Percentiles rank a stretch among this genome's conserved stretches.
Evolutionary conservation across 495 filamentous ascomycete species (phyloP).

Genomic region (Talaromyces stipitatus): DNA sequence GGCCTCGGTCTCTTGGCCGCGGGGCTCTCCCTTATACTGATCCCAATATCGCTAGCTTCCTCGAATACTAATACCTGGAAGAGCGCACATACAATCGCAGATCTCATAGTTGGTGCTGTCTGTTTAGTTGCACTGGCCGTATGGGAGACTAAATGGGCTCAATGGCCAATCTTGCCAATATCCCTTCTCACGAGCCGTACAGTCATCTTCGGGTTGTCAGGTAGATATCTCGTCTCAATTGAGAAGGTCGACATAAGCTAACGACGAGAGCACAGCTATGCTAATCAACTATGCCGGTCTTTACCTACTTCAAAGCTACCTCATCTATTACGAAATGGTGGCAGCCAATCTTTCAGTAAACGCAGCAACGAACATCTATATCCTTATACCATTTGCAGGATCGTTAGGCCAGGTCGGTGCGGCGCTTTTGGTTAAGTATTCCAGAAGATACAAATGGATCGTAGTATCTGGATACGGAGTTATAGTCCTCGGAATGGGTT

Average conservation of each 20-base stretch:
- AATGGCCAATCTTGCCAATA: not conserved
- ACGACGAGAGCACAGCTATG: not conserved
- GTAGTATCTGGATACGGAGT: slow-evolving; percentile 4
- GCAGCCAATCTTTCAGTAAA: slow-evolving; percentile 2
- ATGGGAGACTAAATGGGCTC: slow-evolving; percentile 1
- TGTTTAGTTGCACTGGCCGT: slow-evolving; percentile 1
- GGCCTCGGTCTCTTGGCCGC: not conserved
- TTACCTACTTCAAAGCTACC: slow-evolving; percentile 2
- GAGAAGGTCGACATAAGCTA: not conserved
- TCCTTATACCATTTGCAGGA: slow-evolving; percentile 3
- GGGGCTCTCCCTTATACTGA: not conserved
- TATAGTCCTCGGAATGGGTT: slow-evolving; percentile 2
- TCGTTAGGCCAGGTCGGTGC: not conserved
- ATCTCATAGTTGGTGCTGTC: not conserved
- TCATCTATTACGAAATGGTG: not conserved
- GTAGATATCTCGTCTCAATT: not conserved
- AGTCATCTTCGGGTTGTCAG: not conserved
- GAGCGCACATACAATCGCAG: not conserved
- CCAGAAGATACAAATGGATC: slow-evolving; percentile 3
- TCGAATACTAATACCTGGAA: slow-evolving; percentile 4
- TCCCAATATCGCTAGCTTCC: slow-evolving; percentile 2
- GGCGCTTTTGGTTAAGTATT: not conserved
- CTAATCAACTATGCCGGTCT: slow-evolving; percentile 2
- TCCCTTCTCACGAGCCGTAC: not conserved
- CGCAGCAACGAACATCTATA: slow-evolving; percentile 1